These are phyloP conservation scores for Lycium barbarum DNA, from an alignment of 257 asterid species.

Conservation along the genomic window DNA sequence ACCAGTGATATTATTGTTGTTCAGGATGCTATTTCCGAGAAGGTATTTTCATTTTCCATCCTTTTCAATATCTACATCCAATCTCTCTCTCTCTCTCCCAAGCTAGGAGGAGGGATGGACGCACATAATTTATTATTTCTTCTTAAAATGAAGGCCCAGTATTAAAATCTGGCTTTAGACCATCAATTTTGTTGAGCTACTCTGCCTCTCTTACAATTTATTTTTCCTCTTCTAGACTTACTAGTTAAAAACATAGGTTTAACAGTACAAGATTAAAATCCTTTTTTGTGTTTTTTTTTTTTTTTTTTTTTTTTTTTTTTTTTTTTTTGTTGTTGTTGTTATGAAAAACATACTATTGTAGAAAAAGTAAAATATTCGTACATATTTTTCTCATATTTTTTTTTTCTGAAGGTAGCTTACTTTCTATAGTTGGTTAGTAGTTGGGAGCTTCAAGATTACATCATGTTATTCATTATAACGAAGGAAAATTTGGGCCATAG, in stretches of 20 bases:
- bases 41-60: conserved; percentile 49
- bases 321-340: too few relatives aligned
- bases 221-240: not conserved
- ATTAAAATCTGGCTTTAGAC: not conserved
- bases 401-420: not conserved
- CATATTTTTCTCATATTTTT: not conserved
- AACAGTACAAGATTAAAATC: not conserved
- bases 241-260: not conserved
- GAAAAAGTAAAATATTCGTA: not conserved
- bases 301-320: too few relatives aligned
- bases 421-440: not conserved
- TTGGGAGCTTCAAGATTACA: not conserved
- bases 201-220: accelerated
- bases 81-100: not conserved
- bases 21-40: conserved; percentile 96
- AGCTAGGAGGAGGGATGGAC: too few relatives aligned
- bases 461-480: not conserved
- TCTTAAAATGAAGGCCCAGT: not conserved
- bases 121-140: not conserved
- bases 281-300: not conserved
- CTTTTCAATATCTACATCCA: not conserved
- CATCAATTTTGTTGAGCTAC: not conserved
- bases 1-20: conserved; percentile 83
- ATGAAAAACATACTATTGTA: too few relatives aligned
- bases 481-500: conserved; percentile 24